Conservation (phyloP, 2,329 filamentous ascomycete genomes). For the Beauveria brongniartii region DNA sequence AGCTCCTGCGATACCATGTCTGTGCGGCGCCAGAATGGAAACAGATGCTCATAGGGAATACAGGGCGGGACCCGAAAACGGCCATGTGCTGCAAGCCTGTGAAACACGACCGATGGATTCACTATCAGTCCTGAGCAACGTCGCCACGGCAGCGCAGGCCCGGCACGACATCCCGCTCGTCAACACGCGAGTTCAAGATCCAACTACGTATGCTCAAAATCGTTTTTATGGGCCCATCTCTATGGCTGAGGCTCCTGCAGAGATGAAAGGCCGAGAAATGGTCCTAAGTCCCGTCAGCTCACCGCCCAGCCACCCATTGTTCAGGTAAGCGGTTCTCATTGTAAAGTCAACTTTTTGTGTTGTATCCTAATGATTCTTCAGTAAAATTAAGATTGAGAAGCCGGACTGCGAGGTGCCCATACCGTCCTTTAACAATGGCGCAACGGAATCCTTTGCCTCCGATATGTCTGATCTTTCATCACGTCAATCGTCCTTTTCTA, state of each 20-base stretch:
- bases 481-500: constrained; percentile 45
- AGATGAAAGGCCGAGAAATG: not conserved
- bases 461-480: constrained; percentile 51
- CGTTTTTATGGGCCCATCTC: not conserved
- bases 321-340: not conserved
- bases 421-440: constrained; percentile 12
- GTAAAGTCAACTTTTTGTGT: not conserved
- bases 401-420: not conserved
- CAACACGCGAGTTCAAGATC: not conserved
- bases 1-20: constrained; percentile 2
- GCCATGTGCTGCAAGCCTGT: not conserved
- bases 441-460: constrained; percentile 39
- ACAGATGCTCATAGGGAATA: constrained; percentile 6
- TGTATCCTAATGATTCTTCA: not conserved
- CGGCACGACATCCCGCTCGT: not conserved
- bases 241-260: not conserved
- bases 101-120: not conserved
- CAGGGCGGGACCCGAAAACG: not conserved
- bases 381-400: constrained; percentile 4
- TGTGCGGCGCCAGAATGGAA: constrained; percentile 5
- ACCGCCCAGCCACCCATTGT: not conserved
- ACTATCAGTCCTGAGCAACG: not conserved
- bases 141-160: not conserved
- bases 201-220: not conserved
- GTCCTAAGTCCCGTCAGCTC: not conserved